Evolutionary conservation across 179 eudicot genomes (phyloP), one percentile per base, ranked within the genome.

Genomic region (Beta macrorhiza): DNA sequence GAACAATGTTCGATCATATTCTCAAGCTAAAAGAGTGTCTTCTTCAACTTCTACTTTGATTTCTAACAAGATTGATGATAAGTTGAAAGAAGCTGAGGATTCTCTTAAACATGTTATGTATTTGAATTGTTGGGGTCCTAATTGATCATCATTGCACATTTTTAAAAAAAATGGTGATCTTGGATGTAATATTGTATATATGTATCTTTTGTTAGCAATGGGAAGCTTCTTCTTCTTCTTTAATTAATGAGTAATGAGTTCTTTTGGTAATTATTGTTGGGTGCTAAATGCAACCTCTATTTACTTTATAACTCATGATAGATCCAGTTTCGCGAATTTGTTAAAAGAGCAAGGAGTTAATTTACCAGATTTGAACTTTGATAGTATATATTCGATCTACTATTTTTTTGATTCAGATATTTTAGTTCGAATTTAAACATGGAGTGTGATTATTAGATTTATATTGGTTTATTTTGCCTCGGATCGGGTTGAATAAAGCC

Each of bases 71-170:
- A 22, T 72, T 29, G 78, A 80, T 7, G 61, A 64, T 0, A 74
- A 64, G 16, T 72, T 62, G 45, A 77, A 61, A 7, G 65, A 71
- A 32, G 61, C 72, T n/a, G 84, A 77, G 20, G 80, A 82, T 7
- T 77, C 84, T 4, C 81, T 82, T 82, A 82, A 79, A 71, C 77
- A 57, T 47, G 77, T 82, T 64, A 74, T 79, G 80, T 79, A 68
- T 51, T 83, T 79, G 47, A 79, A 62, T 10, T 75, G 77, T 79
- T 83, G 85, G 80, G 79, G 72, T 79, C 76, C 80, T 42, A 79
- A 69, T 62, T 83, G 6, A 71, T 2, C 25, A 0, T 16, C 42
- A 49, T 5, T 58, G 37, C 13, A 29, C 7, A 15, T 12, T 37
- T 9, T 75, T 17, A 29, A 12, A 5, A 44, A 37, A 37, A 13